Evolutionary conservation across 1,284 basidiomycete species (phyloP).

Genomic region (Ustilago shanxiensis): DNA sequence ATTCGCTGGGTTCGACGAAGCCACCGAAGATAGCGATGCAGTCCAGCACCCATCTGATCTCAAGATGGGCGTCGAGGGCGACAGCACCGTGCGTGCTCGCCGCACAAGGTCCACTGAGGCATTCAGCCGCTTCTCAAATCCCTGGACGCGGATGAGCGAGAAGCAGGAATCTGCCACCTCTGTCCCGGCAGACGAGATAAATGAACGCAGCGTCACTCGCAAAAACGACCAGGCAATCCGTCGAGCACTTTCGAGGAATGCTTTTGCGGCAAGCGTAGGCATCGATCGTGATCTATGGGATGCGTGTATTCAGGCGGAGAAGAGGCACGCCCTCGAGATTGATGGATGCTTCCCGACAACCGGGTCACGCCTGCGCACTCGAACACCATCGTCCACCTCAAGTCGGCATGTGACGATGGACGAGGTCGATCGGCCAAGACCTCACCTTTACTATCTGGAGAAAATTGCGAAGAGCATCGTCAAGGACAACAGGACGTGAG

Average conservation of each 20-base stretch:
- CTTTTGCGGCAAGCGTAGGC: constrained; percentile 26
- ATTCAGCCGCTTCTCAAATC: constrained; percentile 20
- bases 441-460: constrained; percentile 45
- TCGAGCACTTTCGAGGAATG: constrained; percentile 17
- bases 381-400: constrained; percentile 21
- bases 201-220: constrained; percentile 23
- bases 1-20: constrained; percentile 52
- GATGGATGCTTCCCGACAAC: constrained; percentile 26
- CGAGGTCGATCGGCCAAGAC: constrained; percentile 44
- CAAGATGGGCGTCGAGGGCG: constrained; percentile 16
- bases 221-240: constrained; percentile 34
- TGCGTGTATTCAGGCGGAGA: constrained; percentile 50
- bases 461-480: constrained; percentile 49
- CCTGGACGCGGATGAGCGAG: constrained; percentile 27
- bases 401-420: constrained; percentile 38
- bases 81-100: constrained; percentile 46
- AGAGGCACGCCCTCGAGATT: constrained; percentile 48
- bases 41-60: neutral
- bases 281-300: constrained; percentile 51
- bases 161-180: constrained; percentile 8
- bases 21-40: constrained; percentile 19
- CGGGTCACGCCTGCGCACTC: constrained; percentile 13
- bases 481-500: constrained; percentile 22
- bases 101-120: constrained; percentile 34
- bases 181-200: constrained; percentile 12